phyloP scores from a whole-genome alignment of 2,329 filamentous ascomycete genomes.

The Alternaria novae-zelandiae region DNA sequence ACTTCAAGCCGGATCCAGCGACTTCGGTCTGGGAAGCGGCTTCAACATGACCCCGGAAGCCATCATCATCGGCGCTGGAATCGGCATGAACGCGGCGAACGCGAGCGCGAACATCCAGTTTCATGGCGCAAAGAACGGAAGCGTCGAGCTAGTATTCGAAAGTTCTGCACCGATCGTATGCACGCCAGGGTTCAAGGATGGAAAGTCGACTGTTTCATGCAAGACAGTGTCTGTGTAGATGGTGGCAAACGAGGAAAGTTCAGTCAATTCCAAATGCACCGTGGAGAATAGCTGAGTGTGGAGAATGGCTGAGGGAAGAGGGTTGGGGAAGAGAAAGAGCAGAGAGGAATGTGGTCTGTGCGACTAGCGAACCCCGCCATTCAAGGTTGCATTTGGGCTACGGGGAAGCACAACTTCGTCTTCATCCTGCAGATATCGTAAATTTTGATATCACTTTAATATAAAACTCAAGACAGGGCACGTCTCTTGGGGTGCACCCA shows the following conservation, averaged over 20 bases:
- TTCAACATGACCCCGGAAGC: constrained; percentile 11
- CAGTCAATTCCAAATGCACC: not conserved
- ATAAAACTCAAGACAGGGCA: not conserved
- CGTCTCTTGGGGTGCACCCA: not conserved
- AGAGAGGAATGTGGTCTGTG: not conserved
- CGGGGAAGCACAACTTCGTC: not conserved
- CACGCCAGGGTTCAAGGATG: constrained; percentile 4
- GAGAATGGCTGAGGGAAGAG: too few species aligned
- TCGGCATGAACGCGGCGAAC: constrained; percentile 14
- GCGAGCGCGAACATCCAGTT: constrained; percentile 13
- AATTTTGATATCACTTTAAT: not conserved
- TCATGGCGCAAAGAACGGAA: constrained; percentile 10
- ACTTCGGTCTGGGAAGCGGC: constrained; percentile 14
- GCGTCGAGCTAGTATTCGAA: constrained; percentile 10
- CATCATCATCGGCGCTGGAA: constrained; percentile 6
- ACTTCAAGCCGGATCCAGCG: constrained; percentile 14
- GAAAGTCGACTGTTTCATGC: constrained; percentile 2
- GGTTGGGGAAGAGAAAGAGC: not conserved
- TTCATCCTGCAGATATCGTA: not conserved
- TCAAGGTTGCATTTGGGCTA: not conserved
- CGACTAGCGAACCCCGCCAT: not conserved
- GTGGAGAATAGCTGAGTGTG: too few species aligned
- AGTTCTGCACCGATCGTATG: constrained; percentile 3
- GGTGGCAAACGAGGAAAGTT: not conserved
- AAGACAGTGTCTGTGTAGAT: not conserved